Evolutionary conservation across 1,284 basidiomycete species (phyloP).

Genomic region (Naganishia sp.): DNA sequence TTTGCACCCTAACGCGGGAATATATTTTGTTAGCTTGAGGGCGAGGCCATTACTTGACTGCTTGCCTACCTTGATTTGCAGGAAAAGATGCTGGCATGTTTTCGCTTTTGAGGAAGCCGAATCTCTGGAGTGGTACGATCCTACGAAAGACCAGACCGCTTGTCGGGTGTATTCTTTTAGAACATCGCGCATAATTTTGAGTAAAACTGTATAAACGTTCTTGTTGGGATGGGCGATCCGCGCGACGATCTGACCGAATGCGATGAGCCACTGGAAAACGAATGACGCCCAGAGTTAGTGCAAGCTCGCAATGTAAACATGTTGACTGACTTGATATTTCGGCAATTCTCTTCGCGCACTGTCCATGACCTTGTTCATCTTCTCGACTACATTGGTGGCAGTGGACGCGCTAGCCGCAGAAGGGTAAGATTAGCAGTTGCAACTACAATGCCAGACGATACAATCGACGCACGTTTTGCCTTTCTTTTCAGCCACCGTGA

Average conservation of each 20-base stretch:
- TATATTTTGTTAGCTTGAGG: background rate
- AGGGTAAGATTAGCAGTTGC: background rate
- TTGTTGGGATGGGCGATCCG: slow-evolving; percentile 79
- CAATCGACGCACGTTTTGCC: slow-evolving; percentile 5
- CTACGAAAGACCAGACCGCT: slow-evolving; percentile 88
- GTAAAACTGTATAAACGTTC: slow-evolving; percentile 68
- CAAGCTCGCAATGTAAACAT: background rate
- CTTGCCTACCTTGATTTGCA: slow-evolving; percentile 63
- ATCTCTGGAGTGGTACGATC: slow-evolving; percentile 77
- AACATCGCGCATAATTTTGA: slow-evolving; percentile 71
- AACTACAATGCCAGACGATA: background rate
- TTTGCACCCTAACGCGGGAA: background rate
- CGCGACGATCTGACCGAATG: slow-evolving; percentile 95
- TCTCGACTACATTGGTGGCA: slow-evolving; percentile 38
- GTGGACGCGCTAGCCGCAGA: slow-evolving; percentile 25
- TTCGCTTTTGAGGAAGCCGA: slow-evolving; percentile 36
- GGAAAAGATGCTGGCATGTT: slow-evolving; percentile 68
- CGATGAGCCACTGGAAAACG: slow-evolving; percentile 79
- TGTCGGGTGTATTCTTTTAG: slow-evolving; percentile 85
- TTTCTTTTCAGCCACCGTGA: slow-evolving; percentile 20
- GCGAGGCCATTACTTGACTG: background rate
- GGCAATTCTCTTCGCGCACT: slow-evolving; percentile 63
- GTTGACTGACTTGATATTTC: slow-evolving; percentile 68
- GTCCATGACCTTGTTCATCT: slow-evolving; percentile 63
- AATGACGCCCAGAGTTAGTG: slow-evolving; percentile 24